phyloP scores from a whole-genome alignment of 148 eudicot genomes.

The Rhododendron henanense region DNA sequence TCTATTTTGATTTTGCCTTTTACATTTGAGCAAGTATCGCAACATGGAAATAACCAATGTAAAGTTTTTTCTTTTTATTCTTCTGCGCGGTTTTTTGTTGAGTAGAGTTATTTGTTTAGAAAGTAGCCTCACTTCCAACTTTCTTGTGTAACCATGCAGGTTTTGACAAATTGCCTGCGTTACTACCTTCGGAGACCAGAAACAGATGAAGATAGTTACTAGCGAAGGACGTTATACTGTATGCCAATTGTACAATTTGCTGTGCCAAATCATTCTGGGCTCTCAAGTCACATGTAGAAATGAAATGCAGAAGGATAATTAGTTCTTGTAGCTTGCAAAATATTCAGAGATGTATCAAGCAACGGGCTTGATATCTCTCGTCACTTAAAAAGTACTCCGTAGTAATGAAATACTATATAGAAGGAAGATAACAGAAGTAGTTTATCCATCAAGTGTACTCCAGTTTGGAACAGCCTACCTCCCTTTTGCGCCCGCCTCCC shows the following conservation, averaged over 20 bases:
- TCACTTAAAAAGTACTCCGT: neutral
- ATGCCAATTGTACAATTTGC: neutral
- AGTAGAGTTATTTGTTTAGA: neutral
- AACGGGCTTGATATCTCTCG: neutral
- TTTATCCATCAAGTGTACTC: neutral
- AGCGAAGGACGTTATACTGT: constrained; percentile 10
- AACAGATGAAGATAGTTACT: constrained; percentile 89
- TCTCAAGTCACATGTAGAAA: constrained; percentile 3
- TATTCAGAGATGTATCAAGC: neutral
- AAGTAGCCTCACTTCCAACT: neutral
- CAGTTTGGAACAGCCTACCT: neutral
- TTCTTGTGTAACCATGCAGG: constrained; percentile 40
- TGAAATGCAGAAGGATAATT: neutral
- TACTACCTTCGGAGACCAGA: constrained; percentile 83
- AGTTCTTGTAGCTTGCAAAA: neutral
- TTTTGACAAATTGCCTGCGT: constrained; percentile 70
- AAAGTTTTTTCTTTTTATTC: neutral
- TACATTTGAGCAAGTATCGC: neutral
- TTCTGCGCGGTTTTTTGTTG: neutral
- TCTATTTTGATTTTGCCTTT: neutral
- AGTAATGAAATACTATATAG: neutral
- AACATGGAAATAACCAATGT: neutral
- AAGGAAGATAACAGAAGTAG: neutral
- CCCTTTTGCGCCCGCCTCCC: neutral
- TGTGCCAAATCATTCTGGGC: neutral